A percentile compares a stretch with the other conserved stretches of the same genome.
These are phyloP conservation scores for Breviolum minutum DNA, from an alignment of 73 alveolate species.

Conservation along the genomic window DNA sequence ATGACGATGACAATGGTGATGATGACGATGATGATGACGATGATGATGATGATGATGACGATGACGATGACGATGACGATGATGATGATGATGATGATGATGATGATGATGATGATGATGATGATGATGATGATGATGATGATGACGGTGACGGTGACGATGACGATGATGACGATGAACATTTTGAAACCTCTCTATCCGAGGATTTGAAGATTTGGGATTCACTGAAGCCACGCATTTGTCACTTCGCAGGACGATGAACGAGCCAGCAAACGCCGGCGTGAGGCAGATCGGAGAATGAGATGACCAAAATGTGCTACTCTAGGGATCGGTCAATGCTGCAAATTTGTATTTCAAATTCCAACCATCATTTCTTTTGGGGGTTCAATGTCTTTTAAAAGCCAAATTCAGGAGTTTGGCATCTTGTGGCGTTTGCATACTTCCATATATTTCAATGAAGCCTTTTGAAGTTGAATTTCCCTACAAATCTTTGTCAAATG, in stretches of 20 bases:
- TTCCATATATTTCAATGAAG: too few species aligned
- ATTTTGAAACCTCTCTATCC: neutral
- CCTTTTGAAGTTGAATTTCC: too few species aligned
- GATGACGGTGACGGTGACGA: neutral
- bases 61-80: neutral
- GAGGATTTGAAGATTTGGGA: neutral
- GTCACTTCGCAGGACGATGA: neutral
- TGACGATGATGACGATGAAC: neutral
- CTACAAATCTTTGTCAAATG: too few species aligned
- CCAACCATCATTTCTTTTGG: too few species aligned
- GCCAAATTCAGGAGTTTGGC: too few species aligned
- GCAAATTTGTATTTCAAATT: too few species aligned
- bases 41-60: neutral
- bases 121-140: neutral
- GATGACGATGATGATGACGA: too few species aligned
- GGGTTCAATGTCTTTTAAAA: too few species aligned
- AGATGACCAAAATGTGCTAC: too few species aligned
- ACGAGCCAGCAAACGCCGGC: slow-evolving; percentile 68
- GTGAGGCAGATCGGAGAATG: slow-evolving; percentile 17
- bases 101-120: neutral
- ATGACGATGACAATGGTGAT: too few species aligned
- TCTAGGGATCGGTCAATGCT: too few species aligned
- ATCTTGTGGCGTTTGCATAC: too few species aligned
- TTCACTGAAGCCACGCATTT: neutral
- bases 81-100: neutral